Base-by-base conservation (phyloP, 148 eudicot species). In the Mesembryanthemum crystallinum region DNA sequence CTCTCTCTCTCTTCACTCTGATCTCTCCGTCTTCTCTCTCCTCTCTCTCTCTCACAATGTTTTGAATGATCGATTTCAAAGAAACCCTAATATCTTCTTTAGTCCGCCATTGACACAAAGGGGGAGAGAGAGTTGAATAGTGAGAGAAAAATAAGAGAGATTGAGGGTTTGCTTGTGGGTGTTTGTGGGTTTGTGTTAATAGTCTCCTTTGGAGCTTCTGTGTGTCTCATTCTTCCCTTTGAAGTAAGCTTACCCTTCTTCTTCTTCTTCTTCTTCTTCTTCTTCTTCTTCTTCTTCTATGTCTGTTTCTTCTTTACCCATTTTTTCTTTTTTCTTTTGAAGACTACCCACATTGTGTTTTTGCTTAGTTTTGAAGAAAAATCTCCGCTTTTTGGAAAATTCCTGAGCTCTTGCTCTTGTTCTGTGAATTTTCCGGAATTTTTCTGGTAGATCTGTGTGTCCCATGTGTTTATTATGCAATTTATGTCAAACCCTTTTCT, bases 21-120 rank as follows among this genome's bases (percentile, higher is more conserved):
- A 37, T 18, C 39, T 35, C 72, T 58, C 49, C 15, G 32, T 20
- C 17, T 45, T 25, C 24, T 57, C 81, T 23, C 68, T 29, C 69
- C 39, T 76, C 45, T 76, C 72, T 75, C 79, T 54, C 49, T 54
- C 74, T 67, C 70, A 47, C 60, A 43, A 21, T 39, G 23, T 76
- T 62, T 69, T 71, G 76, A 54, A 68, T 78, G 63, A 72, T 80
- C 63, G 47, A 30, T 67, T 69, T n/a, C 62, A 45, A 14, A 23
- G n/a, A 76, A 83, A 76, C 84, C 83, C 86, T 87, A 84, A 21
- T 76, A 60, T 23, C 64, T 27, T 33, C 68, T 21, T 59, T 60
- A 69, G 67, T 51, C 76, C 76, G 43, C 67, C 76, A 62, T 70
- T 64, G n/a, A 64, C 6, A 30, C 10, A n/a, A 29, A 10, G 51